Base-by-base conservation (phyloP, 805 yeast genomes). In the Candida hungchunana region DNA sequence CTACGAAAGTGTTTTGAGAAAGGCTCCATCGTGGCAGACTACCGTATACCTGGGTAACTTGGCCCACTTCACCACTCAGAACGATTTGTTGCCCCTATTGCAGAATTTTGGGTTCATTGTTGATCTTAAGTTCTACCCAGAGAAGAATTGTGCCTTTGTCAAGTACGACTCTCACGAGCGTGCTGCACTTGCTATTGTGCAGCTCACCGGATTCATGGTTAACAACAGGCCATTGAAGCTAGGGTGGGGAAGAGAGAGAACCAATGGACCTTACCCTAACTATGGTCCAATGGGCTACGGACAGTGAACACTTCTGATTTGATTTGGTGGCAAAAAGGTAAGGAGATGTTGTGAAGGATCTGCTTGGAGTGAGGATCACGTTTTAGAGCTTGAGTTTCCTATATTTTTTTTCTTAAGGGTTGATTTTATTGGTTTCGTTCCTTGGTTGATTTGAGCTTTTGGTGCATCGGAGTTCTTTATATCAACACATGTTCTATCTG, bases 21-120 rank as follows among this genome's bases (percentile, higher is more conserved):
- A 83, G 59, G 69, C 93, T 6, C 94, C 95, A 28, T 69, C 73
- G 37, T 82, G 87, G 87, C 82, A 79, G 38, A 80, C 90, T 7
- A 86, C 95, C 5, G 93, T 87, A 20, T 87, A 87, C 56, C 66
- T 87, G 40, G 96, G 96, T 29, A 87, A 87, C 59, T 69, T 87
- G 50, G 81, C 93, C 20, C 89, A 82, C 48, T 78, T 69, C 56
- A 78, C 85, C 18, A 75, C 81, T 34, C 87, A 83, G 58, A 69
- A 69, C 37, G 93, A 84, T 44, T 64, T 87, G 51, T 67, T 82
- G 38, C 86, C 90, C 16, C 60, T 86, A 35, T 62, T 86, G 44
- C 89, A 79, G 55, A 79, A 74, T 47, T 85, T 86, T 56, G 96
- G 96, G 6, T 84, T 67, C 59, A 82, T 87, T 53, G 79, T 83